These are phyloP conservation scores for Corynespora cassiicola DNA, from an alignment of 2,329 filamentous ascomycete species.

Conservation along the genomic window DNA sequence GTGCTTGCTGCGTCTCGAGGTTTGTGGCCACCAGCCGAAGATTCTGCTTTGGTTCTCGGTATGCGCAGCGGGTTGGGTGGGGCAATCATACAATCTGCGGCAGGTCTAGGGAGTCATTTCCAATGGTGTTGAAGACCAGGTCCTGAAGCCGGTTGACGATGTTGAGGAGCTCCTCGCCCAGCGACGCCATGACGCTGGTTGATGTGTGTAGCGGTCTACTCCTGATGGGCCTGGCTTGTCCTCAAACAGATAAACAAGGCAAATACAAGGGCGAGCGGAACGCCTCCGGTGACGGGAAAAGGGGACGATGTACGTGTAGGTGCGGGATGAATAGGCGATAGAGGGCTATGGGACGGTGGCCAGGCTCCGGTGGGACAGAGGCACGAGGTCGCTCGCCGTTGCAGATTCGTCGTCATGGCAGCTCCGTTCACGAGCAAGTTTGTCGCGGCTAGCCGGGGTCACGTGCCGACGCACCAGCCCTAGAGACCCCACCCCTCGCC, in stretches of 20 bases:
- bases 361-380: slow-evolving; percentile 9
- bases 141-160: slow-evolving; percentile 99
- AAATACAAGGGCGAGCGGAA: too few species aligned
- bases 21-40: slow-evolving; percentile 1
- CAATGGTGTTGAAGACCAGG: slow-evolving; percentile 99
- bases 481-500: slow-evolving; percentile 6
- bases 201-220: slow-evolving; percentile 23
- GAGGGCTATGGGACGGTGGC: slow-evolving; percentile 1
- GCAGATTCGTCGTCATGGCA: slow-evolving; percentile 33
- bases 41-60: slow-evolving; percentile 16
- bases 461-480: slow-evolving; percentile 1
- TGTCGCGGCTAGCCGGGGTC: slow-evolving; percentile 10
- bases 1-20: neutral
- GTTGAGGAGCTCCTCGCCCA: slow-evolving; percentile 92
- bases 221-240: slow-evolving; percentile 27
- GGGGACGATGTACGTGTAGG: slow-evolving; percentile 12
- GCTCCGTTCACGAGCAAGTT: slow-evolving; percentile 23
- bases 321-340: slow-evolving; percentile 4
- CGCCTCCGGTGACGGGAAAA: slow-evolving; percentile 6
- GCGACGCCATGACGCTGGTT: slow-evolving; percentile 75
- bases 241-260: slow-evolving; percentile 34
- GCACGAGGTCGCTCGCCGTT: slow-evolving; percentile 9
- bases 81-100: slow-evolving; percentile 95
- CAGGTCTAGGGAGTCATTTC: slow-evolving; percentile 95
- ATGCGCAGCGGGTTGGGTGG: slow-evolving; percentile 18